Conservation (phyloP, 1,284 basidiomycete genomes). For the Cutaneotrichosporon cutaneum region DNA sequence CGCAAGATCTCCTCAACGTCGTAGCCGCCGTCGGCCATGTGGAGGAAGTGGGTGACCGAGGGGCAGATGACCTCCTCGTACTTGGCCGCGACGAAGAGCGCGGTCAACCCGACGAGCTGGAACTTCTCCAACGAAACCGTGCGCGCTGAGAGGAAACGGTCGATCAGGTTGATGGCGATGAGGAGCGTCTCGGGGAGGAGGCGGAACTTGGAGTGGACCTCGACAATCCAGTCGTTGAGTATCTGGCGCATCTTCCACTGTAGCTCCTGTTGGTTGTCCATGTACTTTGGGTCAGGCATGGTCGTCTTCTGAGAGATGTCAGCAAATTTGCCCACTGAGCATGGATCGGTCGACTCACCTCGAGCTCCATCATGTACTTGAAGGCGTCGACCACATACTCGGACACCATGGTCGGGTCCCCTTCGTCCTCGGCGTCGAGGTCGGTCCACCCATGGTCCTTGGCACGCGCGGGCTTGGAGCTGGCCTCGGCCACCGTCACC, state of each 20-base stretch:
- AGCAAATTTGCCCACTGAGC: slow-evolving; percentile 49
- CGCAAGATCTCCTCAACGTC: slow-evolving; percentile 83
- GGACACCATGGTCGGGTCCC: slow-evolving; percentile 94
- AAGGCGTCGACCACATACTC: slow-evolving; percentile 96
- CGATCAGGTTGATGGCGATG: slow-evolving; percentile 91
- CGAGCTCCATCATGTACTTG: slow-evolving; percentile 76
- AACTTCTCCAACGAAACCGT: slow-evolving; percentile 89
- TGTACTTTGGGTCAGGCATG: slow-evolving; percentile 85
- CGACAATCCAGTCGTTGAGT: slow-evolving; percentile 94
- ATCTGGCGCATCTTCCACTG: slow-evolving; percentile 94
- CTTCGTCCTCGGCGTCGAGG: slow-evolving; percentile 87
- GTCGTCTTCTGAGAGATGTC: slow-evolving; percentile 62
- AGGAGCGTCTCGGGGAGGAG: slow-evolving; percentile 95
- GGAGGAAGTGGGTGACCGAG: slow-evolving; percentile 79
- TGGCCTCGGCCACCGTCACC: slow-evolving; percentile 18
- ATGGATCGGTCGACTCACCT: slow-evolving; percentile 55
- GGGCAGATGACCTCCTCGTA: slow-evolving; percentile 96
- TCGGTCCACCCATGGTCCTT: slow-evolving; percentile 70
- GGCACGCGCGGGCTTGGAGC: slow-evolving; percentile 21
- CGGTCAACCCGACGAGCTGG: slow-evolving; percentile 91
- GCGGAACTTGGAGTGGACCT: slow-evolving; percentile 91
- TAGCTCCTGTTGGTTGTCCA: slow-evolving; percentile 84
- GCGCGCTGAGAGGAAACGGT: slow-evolving; percentile 89
- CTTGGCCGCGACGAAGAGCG: slow-evolving; percentile 90
- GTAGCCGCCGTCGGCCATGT: slow-evolving; percentile 85